Conservation (phyloP, 768 basidiomycete species). For the Lentinula guzmanii region DNA sequence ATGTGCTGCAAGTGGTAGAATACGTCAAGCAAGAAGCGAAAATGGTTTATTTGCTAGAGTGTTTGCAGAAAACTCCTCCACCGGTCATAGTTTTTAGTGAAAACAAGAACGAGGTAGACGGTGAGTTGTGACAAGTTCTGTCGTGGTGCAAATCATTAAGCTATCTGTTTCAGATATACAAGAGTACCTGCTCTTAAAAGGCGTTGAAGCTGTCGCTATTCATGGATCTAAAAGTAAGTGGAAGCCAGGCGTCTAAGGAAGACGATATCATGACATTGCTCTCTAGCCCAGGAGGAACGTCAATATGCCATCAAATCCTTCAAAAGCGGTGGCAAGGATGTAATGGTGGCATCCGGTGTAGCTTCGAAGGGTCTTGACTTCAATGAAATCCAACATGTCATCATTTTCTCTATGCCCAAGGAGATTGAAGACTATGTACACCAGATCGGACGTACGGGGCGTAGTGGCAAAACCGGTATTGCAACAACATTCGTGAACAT, state of each 20-base stretch:
- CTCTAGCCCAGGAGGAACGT: slow-evolving; percentile 90
- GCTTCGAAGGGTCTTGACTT: slow-evolving; percentile 99
- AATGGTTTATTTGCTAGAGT: slow-evolving; percentile 98
- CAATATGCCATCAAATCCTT: slow-evolving; percentile 99
- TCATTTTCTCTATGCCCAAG: slow-evolving; percentile 99
- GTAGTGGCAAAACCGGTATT: slow-evolving; percentile 97
- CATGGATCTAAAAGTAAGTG: slow-evolving; percentile 92
- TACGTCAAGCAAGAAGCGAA: slow-evolving; percentile 99
- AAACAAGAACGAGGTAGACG: slow-evolving; percentile 99
- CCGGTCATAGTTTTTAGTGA: slow-evolving; percentile 98
- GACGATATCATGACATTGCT: not conserved
- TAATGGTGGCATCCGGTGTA: slow-evolving; percentile 98
- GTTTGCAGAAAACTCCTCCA: slow-evolving; percentile 95
- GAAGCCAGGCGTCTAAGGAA: not conserved
- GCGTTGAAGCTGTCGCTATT: slow-evolving; percentile 97
- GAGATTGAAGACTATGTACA: slow-evolving; percentile 99
- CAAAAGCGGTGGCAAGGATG: slow-evolving; percentile 95
- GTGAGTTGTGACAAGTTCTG: slow-evolving; percentile 28
- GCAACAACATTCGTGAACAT: slow-evolving; percentile 99
- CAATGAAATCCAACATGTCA: slow-evolving; percentile 97
- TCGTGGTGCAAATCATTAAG: not conserved
- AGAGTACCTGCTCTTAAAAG: slow-evolving; percentile 93
- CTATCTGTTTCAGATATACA: slow-evolving; percentile 73
- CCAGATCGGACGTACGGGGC: slow-evolving; percentile 96
- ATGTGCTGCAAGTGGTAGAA: slow-evolving; percentile 94